A percentile compares a stretch with the other conserved stretches of the same genome.
Evolutionary conservation across 1,284 basidiomycete genomes (phyloP).

Genomic region (Sanghuangporus sanghuang): DNA sequence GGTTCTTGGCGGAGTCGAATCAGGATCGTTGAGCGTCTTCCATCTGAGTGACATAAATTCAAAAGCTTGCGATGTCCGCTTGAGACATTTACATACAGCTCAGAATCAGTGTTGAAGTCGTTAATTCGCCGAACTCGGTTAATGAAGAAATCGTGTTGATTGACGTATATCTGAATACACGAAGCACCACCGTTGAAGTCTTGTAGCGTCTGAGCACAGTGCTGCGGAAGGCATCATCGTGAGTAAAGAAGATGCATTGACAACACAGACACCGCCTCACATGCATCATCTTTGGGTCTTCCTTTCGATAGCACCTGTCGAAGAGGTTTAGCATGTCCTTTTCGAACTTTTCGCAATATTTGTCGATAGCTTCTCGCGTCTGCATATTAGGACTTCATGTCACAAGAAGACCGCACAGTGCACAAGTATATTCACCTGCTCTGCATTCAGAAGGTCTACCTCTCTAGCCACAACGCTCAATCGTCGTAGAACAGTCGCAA

Average conservation of each 20-base stretch:
- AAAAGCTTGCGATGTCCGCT: background rate
- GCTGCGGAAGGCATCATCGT: conserved; percentile 43
- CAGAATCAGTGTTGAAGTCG: conserved; percentile 46
- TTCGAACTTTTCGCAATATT: conserved; percentile 98
- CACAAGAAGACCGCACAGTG: background rate
- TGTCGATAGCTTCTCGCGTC: conserved; percentile 87
- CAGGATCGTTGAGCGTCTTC: conserved; percentile 76
- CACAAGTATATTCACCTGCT: conserved; percentile 51
- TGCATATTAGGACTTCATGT: conserved; percentile 21
- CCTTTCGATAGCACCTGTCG: conserved; percentile 91
- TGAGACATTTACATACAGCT: conserved; percentile 45
- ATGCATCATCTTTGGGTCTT: conserved; percentile 99
- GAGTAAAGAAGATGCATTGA: background rate
- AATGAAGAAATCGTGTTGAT: conserved; percentile 99
- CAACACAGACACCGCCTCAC: conserved; percentile 41
- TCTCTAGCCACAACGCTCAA: conserved; percentile 89
- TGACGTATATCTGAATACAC: conserved; percentile 98
- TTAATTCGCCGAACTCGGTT: conserved; percentile 71
- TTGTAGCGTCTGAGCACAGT: conserved; percentile 93
- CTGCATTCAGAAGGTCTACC: conserved; percentile 78
- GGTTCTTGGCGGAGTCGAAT: conserved; percentile 69
- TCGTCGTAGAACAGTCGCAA: conserved; percentile 86
- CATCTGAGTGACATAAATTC: conserved; percentile 51
- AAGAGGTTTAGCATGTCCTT: conserved; percentile 98
- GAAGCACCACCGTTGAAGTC: conserved; percentile 98